Conservation (phyloP, 164 flowering plant species). For the Umbellularia californica region DNA sequence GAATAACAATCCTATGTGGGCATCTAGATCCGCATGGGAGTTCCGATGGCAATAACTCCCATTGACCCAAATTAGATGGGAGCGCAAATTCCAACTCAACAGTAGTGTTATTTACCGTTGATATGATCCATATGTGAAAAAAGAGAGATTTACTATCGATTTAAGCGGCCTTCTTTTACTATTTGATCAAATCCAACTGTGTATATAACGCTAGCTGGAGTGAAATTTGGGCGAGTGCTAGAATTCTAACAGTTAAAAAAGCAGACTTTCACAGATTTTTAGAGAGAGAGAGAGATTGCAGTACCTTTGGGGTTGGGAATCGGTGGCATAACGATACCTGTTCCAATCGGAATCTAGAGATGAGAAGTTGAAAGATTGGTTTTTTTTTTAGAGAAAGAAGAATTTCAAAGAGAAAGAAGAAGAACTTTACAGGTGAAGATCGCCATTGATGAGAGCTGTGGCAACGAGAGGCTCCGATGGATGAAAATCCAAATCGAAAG, state of each 20-base stretch:
- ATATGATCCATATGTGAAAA: background rate
- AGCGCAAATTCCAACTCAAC: background rate
- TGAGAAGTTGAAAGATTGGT: background rate
- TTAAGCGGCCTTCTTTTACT: background rate
- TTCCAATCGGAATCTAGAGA: background rate
- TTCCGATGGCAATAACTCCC: too few relatives aligned
- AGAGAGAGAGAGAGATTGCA: background rate
- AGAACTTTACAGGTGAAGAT: conserved; percentile 52
- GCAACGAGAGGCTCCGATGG: conserved; percentile 61
- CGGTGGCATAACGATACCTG: conserved; percentile 61
- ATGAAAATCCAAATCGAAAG: conserved; percentile 87
- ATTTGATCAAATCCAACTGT: too few relatives aligned
- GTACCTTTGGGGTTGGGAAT: conserved; percentile 56
- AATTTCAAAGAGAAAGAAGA: background rate
- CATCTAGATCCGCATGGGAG: too few relatives aligned
- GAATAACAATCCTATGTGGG: too few relatives aligned
- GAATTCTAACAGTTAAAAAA: too few relatives aligned
- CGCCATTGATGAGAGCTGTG: conserved; percentile 67
- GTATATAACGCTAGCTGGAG: too few relatives aligned
- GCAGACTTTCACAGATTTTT: too few relatives aligned
- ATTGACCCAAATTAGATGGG: too few relatives aligned
- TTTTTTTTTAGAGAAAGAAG: background rate
- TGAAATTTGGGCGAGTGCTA: too few relatives aligned
- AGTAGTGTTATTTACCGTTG: background rate
- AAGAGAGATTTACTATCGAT: too few relatives aligned